phyloP scores from a whole-genome alignment of 352 stramenopile species.

The Phytopythium boreale region DNA sequence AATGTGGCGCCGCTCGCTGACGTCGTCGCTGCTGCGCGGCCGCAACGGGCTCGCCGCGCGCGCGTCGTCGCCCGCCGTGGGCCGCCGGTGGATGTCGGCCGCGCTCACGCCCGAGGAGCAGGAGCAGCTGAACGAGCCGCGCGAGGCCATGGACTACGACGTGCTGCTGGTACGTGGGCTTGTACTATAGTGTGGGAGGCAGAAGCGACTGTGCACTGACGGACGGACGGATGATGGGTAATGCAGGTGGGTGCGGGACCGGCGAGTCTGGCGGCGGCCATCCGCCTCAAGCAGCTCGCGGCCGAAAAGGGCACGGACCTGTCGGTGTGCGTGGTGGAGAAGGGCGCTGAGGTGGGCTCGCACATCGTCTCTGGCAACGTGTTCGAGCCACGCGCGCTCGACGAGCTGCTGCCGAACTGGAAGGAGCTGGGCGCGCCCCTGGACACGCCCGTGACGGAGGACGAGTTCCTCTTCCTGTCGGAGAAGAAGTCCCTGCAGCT shows the following conservation, averaged over 20 bases:
- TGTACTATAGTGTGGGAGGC: not conserved
- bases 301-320: conserved; percentile 92
- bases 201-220: not conserved
- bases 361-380: conserved; percentile 99
- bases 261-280: conserved; percentile 94
- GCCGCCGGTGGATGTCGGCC: conserved; percentile 35
- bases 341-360: conserved; percentile 95
- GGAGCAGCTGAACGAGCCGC: conserved; percentile 65
- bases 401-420: conserved; percentile 97
- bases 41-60: conserved; percentile 15
- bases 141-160: conserved; percentile 98
- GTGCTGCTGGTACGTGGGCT: conserved; percentile 92
- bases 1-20: conserved; percentile 43
- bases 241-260: conserved; percentile 70
- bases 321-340: conserved; percentile 95
- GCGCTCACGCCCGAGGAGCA: conserved; percentile 56
- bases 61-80: conserved; percentile 8
- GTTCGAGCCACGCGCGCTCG: conserved; percentile 96
- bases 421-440: conserved; percentile 87
- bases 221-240: conserved; percentile 1
- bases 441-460: conserved; percentile 92
- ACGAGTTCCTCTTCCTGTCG: conserved; percentile 93
- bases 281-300: conserved; percentile 97
- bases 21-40: conserved; percentile 7
- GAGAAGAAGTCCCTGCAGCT: conserved; percentile 86